These are phyloP conservation scores for Aphanomyces euteiches DNA, from an alignment of 352 stramenopile genomes.

Conservation along the genomic window DNA sequence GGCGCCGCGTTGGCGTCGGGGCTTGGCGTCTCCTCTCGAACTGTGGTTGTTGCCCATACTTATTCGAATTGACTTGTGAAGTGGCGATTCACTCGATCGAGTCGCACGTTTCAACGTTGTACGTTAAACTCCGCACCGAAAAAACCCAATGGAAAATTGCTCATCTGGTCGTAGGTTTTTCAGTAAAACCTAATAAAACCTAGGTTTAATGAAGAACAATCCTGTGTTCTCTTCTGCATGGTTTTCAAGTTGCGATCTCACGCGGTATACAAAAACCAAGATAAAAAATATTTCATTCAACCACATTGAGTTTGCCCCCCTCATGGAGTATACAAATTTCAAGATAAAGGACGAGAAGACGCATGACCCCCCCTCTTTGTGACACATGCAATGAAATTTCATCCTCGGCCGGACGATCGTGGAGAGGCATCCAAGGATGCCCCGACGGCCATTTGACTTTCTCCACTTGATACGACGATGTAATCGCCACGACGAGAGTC, in stretches of 20 bases:
- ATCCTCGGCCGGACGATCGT: background rate
- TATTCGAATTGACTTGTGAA: slow-evolving; percentile 18
- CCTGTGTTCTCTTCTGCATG: background rate
- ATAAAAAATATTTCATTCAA: background rate
- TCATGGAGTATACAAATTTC: no score
- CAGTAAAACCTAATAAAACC: background rate
- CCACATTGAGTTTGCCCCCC: no score
- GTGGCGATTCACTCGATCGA: background rate
- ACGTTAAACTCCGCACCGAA: slow-evolving; percentile 1
- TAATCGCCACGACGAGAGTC: background rate
- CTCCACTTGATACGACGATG: background rate
- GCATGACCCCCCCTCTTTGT: no score
- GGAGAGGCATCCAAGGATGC: background rate
- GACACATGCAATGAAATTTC: no score
- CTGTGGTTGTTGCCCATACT: background rate
- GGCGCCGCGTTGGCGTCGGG: slow-evolving; percentile 15
- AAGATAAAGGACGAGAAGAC: no score
- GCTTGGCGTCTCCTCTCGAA: slow-evolving; percentile 10
- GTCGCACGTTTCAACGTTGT: background rate
- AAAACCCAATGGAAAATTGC: background rate
- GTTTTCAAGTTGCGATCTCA: background rate
- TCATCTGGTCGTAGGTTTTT: slow-evolving; percentile 13
- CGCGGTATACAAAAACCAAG: slow-evolving; percentile 10
- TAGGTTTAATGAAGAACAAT: slow-evolving; percentile 3
- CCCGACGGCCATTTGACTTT: slow-evolving; percentile 2